These are phyloP conservation scores for Diplodia sapinea DNA, from an alignment of 2,329 filamentous ascomycete genomes.

Conservation along the genomic window DNA sequence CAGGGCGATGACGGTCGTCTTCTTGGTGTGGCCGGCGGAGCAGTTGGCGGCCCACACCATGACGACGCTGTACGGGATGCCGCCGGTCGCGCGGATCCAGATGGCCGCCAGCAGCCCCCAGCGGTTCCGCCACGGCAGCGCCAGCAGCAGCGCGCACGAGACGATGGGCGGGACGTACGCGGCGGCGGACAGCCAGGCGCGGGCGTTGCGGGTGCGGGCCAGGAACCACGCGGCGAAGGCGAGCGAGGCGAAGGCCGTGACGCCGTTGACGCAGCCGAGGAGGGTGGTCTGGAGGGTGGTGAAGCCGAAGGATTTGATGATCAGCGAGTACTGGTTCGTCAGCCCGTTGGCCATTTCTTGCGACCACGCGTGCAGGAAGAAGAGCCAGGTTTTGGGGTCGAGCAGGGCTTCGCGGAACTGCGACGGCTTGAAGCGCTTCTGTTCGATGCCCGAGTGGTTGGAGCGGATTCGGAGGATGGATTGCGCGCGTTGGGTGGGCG, in stretches of 20 bases:
- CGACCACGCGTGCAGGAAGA: slow-evolving; percentile 45
- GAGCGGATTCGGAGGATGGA: slow-evolving; percentile 45
- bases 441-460: slow-evolving; percentile 48
- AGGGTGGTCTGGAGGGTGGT: slow-evolving; percentile 46
- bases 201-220: slow-evolving; percentile 39
- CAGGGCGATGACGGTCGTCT: slow-evolving; percentile 50
- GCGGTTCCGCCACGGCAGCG: slow-evolving; percentile 48
- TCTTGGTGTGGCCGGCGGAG: slow-evolving; percentile 49
- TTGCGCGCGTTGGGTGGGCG: background rate
- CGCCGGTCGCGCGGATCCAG: slow-evolving; percentile 48
- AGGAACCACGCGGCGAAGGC: slow-evolving; percentile 40
- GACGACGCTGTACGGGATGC: slow-evolving; percentile 32
- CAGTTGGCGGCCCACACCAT: slow-evolving; percentile 21
- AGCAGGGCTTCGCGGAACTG: slow-evolving; percentile 44
- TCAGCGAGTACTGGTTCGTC: slow-evolving; percentile 47
- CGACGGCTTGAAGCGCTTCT: slow-evolving; percentile 36
- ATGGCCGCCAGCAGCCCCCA: slow-evolving; percentile 48
- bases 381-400: slow-evolving; percentile 46
- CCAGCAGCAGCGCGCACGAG: slow-evolving; percentile 46
- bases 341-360: slow-evolving; percentile 50
- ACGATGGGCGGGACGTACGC: slow-evolving; percentile 47
- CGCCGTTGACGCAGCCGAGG: slow-evolving; percentile 36
- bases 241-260: slow-evolving; percentile 39
- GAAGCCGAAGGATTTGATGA: slow-evolving; percentile 55
- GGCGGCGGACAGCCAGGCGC: slow-evolving; percentile 42